Conservation (phyloP, 2,329 filamentous ascomycete genomes). For the Rhinocladiella mackenziei region DNA sequence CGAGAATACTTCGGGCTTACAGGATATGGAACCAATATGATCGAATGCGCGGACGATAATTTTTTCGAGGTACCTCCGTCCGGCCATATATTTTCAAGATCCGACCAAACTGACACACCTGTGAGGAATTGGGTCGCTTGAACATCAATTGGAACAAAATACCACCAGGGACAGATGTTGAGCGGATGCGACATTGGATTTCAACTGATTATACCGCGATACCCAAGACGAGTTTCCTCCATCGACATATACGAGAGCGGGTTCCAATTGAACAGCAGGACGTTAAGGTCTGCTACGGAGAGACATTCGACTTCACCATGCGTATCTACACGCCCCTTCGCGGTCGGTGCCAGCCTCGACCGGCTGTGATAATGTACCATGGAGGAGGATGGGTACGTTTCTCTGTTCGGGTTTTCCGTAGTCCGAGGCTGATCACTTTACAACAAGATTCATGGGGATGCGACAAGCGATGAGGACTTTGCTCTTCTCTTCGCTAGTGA, state of each 20-base stretch:
- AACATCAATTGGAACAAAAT: not conserved
- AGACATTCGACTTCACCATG: not conserved
- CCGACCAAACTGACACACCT: not conserved
- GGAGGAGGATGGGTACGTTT: conserved; percentile 1
- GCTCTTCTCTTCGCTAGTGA: too few species aligned
- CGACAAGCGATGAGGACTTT: too few species aligned
- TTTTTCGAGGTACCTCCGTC: not conserved
- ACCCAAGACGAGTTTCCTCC: too few species aligned
- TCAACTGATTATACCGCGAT: too few species aligned
- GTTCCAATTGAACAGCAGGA: too few species aligned
- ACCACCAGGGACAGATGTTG: not conserved
- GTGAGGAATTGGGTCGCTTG: not conserved
- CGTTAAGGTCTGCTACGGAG: not conserved
- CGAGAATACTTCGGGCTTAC: too few species aligned
- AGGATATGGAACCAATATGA: too few species aligned
- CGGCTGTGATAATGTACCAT: conserved; percentile 2
- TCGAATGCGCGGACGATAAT: not conserved
- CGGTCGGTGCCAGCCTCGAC: not conserved
- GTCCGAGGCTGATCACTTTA: not conserved
- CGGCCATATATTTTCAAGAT: too few species aligned
- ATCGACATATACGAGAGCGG: too few species aligned
- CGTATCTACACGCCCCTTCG: not conserved
- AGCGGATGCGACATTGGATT: not conserved
- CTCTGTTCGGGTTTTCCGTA: not conserved
- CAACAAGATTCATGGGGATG: too few species aligned